These are phyloP conservation scores for Russula emetica DNA, from an alignment of 768 basidiomycete species.

Conservation along the genomic window DNA sequence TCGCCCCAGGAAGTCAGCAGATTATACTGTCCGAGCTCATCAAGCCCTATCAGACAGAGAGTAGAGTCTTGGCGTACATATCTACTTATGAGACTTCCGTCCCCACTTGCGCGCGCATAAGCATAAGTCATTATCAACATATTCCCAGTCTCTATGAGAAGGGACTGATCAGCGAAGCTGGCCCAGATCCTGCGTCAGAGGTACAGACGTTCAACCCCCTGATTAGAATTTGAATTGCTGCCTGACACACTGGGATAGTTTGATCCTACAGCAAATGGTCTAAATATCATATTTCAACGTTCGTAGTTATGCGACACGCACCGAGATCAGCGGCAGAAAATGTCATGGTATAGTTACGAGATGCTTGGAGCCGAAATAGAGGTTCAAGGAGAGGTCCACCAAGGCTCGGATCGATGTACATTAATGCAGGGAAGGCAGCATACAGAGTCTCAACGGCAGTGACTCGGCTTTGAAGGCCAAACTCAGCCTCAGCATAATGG, in stretches of 20 bases:
- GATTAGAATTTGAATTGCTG: constrained; percentile 1
- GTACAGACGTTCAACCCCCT: constrained; percentile 21
- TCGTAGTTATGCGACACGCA: not conserved
- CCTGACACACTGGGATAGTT: constrained; percentile 17
- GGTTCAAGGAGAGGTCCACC: constrained; percentile 34
- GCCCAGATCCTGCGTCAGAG: not conserved
- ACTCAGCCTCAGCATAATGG: not conserved
- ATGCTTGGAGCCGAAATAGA: constrained; percentile 27
- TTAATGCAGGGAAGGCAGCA: constrained; percentile 46
- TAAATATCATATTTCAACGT: not conserved
- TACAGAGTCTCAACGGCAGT: constrained; percentile 55
- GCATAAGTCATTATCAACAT: constrained; percentile 37
- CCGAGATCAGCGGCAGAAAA: constrained; percentile 29
- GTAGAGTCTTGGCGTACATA: constrained; percentile 20
- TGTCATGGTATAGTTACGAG: constrained; percentile 16
- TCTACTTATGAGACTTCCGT: constrained; percentile 29
- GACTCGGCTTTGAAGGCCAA: constrained; percentile 26
- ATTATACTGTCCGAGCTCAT: constrained; percentile 28
- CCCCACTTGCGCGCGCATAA: constrained; percentile 31
- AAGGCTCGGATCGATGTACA: constrained; percentile 52
- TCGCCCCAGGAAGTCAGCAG: constrained; percentile 35
- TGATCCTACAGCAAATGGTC: not conserved
- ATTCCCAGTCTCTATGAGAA: constrained; percentile 35
- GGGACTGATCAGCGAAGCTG: not conserved
- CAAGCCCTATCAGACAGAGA: too few species aligned